These are phyloP conservation scores for Flammula alnicola DNA, from an alignment of 1,284 basidiomycete species.

Conservation along the genomic window DNA sequence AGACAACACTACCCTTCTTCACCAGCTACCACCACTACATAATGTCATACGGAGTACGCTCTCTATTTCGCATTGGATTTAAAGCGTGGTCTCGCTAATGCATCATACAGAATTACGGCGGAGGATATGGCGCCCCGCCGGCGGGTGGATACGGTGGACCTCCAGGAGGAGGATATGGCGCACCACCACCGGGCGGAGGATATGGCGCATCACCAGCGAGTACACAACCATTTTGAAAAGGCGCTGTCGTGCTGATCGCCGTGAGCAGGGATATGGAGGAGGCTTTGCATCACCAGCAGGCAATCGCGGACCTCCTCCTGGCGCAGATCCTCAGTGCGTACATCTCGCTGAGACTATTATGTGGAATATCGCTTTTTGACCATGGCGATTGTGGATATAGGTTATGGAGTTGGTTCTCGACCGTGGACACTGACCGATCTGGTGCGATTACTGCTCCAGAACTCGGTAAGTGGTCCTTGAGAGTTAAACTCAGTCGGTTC, in stretches of 20 bases:
- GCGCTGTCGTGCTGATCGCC: not conserved
- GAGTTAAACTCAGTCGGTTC: not conserved
- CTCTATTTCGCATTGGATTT: not conserved
- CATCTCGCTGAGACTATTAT: not conserved
- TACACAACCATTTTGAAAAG: not conserved
- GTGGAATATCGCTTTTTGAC: not conserved
- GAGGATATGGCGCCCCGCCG: constrained; percentile 34
- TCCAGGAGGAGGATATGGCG: constrained; percentile 25
- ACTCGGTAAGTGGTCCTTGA: constrained; percentile 54
- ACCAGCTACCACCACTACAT: constrained; percentile 6
- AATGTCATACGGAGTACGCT: constrained; percentile 33
- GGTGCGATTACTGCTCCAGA: constrained; percentile 69
- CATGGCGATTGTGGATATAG: constrained; percentile 36
- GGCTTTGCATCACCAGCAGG: constrained; percentile 46
- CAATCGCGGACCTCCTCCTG: constrained; percentile 55
- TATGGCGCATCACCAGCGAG: constrained; percentile 27
- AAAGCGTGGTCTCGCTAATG: not conserved
- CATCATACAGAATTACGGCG: constrained; percentile 21
- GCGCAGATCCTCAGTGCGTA: constrained; percentile 73
- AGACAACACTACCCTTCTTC: not conserved
- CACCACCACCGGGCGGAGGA: constrained; percentile 24
- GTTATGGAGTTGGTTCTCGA: constrained; percentile 73
- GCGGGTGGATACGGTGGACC: constrained; percentile 24
- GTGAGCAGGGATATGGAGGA: constrained; percentile 38
- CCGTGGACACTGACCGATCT: constrained; percentile 73